Percentiles rank a stretch among this genome's conserved stretches.
phyloP scores from a whole-genome alignment of 1,284 basidiomycete species.

The Pterulicium gracile region DNA sequence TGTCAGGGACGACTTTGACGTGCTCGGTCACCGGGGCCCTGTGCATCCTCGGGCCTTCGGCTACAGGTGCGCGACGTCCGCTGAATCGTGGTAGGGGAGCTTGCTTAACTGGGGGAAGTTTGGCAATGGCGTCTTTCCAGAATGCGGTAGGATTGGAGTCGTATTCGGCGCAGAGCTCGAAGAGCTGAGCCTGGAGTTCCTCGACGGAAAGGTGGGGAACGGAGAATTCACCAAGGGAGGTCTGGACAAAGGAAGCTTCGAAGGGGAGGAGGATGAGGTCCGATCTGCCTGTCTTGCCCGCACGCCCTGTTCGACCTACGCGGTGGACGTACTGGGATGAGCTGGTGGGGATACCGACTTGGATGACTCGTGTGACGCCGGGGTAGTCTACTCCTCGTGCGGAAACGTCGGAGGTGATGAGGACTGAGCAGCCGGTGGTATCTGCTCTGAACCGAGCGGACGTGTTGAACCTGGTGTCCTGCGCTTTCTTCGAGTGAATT shows the following conservation, averaged over 20 bases:
- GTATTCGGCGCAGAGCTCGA: constrained; percentile 35
- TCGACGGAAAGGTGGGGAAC: constrained; percentile 48
- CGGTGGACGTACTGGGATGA: constrained; percentile 86
- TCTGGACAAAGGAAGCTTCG: constrained; percentile 67
- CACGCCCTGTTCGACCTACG: constrained; percentile 86
- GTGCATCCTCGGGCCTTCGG: neutral
- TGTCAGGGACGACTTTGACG: constrained; percentile 13
- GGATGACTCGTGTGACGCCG: constrained; percentile 87
- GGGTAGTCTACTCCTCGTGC: constrained; percentile 89
- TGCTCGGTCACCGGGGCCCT: constrained; percentile 11
- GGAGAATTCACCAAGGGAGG: constrained; percentile 61
- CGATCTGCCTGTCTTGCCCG: constrained; percentile 62
- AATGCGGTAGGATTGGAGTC: constrained; percentile 33
- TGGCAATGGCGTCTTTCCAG: constrained; percentile 6
- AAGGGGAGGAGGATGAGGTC: constrained; percentile 83
- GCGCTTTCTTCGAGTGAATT: constrained; percentile 79
- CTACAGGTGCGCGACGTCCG: neutral
- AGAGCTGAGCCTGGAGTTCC: constrained; percentile 41
- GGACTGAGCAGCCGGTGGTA: constrained; percentile 47
- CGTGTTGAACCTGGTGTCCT: constrained; percentile 52
- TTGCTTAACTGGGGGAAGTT: constrained; percentile 13
- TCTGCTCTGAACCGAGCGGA: constrained; percentile 63
- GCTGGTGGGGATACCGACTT: constrained; percentile 71
- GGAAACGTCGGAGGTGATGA: constrained; percentile 86
- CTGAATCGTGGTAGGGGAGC: neutral